Percentiles rank a stretch among this genome's conserved stretches.
phyloP scores from a whole-genome alignment of 2,329 filamentous ascomycete species.

The Zasmidium citrigriseum region DNA sequence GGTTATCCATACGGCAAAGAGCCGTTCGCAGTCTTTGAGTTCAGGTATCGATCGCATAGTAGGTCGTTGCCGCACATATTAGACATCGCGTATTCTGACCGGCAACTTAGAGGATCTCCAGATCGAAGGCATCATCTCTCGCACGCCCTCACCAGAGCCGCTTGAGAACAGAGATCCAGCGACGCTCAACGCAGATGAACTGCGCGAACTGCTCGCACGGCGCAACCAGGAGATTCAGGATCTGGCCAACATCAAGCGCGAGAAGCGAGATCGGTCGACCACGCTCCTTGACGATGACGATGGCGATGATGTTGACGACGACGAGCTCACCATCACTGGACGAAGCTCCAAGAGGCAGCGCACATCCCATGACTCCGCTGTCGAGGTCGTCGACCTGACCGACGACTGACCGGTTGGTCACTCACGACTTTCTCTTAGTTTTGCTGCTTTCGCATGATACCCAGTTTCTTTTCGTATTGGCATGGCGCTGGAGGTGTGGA shows the following conservation, averaged over 20 bases:
- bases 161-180: conserved; percentile 30
- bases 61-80: conserved; percentile 2
- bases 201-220: conserved; percentile 24
- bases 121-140: conserved; percentile 29
- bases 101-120: conserved; percentile 27
- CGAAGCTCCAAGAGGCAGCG: conserved; percentile 12
- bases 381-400: conserved; percentile 28
- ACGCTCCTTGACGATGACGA: conserved; percentile 15
- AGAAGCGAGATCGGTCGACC: conserved; percentile 24
- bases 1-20: conserved; percentile 20
- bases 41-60: conserved; percentile 33
- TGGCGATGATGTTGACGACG: conserved; percentile 23
- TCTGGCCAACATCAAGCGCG: conserved; percentile 16
- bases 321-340: conserved; percentile 12
- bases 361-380: conserved; percentile 18
- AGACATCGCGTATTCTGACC: background rate
- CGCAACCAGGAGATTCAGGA: conserved; percentile 10
- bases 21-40: conserved; percentile 23
- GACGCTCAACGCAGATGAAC: conserved; percentile 25
- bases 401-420: conserved; percentile 18
- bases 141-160: conserved; percentile 26
- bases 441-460: background rate
- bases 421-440: background rate
- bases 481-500: background rate
- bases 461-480: background rate